Evolutionary conservation across 805 yeast genomes (phyloP).

Genomic region (Wickerhamomyces bisporus): DNA sequence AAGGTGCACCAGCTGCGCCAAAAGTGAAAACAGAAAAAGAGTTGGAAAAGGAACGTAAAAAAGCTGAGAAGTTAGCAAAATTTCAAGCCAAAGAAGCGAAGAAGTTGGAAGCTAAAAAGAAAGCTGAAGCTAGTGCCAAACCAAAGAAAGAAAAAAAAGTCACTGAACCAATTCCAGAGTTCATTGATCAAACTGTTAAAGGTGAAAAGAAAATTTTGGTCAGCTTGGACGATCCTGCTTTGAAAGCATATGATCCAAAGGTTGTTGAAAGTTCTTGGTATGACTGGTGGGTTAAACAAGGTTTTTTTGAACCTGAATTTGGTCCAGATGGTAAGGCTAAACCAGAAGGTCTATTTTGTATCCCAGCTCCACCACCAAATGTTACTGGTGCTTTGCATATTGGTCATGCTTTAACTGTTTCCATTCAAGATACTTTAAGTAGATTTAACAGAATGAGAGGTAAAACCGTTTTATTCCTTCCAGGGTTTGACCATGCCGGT

Average conservation of each 20-base stretch:
- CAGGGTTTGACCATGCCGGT: constrained; percentile 99
- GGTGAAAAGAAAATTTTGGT: constrained; percentile 90
- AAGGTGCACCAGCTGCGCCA: constrained; percentile 23
- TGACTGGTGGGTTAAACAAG: constrained; percentile 91
- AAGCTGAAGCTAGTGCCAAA: constrained; percentile 34
- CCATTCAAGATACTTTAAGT: constrained; percentile 90
- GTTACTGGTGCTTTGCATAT: constrained; percentile 98
- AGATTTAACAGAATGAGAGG: constrained; percentile 97
- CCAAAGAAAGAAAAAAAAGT: constrained; percentile 69
- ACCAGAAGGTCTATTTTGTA: constrained; percentile 80
- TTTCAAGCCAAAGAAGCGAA: constrained; percentile 80
- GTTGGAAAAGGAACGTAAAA: constrained; percentile 79
- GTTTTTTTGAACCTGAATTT: constrained; percentile 84
- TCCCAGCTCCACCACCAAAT: constrained; percentile 99
- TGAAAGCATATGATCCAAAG: constrained; percentile 89
- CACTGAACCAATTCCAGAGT: constrained; percentile 77
- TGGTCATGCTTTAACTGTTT: constrained; percentile 94
- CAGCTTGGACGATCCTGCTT: constrained; percentile 86
- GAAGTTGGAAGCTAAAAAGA: constrained; percentile 49
- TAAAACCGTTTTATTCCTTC: constrained; percentile 84
- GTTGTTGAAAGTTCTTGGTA: constrained; percentile 97
- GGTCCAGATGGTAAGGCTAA: constrained; percentile 66
- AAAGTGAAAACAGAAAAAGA: constrained; percentile 71
- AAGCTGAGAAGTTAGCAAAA: constrained; percentile 83
- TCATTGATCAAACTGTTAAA: constrained; percentile 72